Evolutionary conservation across 306 rosid genomes (phyloP).

Genomic region (Carpinus viminea): DNA sequence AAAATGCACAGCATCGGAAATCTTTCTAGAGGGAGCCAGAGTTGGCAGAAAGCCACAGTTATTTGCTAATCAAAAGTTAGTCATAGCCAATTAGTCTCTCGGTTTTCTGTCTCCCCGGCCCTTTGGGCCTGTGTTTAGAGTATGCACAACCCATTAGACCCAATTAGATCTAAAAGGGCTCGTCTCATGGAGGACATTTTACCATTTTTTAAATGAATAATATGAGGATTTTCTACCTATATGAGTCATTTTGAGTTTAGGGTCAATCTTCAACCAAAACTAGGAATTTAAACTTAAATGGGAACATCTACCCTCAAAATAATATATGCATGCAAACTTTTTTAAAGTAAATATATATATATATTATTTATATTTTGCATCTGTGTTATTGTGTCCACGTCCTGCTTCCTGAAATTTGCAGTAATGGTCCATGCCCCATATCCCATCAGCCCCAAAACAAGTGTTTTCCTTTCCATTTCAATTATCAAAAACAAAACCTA

Average conservation of each 20-base stretch:
- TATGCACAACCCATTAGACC: not conserved
- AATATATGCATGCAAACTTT: not conserved
- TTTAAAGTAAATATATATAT: not conserved
- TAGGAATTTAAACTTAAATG: not conserved
- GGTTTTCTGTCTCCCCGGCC: not conserved
- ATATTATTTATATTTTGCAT: not conserved
- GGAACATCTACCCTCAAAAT: not conserved
- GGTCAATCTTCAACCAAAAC: not conserved
- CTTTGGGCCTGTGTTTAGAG: not conserved
- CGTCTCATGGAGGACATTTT: not conserved
- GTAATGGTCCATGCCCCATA: not conserved
- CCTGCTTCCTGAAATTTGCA: not conserved
- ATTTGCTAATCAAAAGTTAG: not conserved
- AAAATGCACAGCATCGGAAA: not conserved
- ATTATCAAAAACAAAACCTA: not conserved
- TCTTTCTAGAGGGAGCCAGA: not conserved
- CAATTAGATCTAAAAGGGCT: not conserved
- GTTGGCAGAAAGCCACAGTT: not conserved
- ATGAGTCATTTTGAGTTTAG: not conserved
- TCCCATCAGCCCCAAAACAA: not conserved
- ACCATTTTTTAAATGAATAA: too few species aligned
- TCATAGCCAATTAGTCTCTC: not conserved
- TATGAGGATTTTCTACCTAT: too few species aligned
- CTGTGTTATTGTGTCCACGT: not conserved
- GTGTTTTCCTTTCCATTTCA: not conserved